Evolutionary conservation across 108 stramenopile species (phyloP), one percentile per base, ranked within the genome.

Genomic region (Skeletonema potamos): DNA sequence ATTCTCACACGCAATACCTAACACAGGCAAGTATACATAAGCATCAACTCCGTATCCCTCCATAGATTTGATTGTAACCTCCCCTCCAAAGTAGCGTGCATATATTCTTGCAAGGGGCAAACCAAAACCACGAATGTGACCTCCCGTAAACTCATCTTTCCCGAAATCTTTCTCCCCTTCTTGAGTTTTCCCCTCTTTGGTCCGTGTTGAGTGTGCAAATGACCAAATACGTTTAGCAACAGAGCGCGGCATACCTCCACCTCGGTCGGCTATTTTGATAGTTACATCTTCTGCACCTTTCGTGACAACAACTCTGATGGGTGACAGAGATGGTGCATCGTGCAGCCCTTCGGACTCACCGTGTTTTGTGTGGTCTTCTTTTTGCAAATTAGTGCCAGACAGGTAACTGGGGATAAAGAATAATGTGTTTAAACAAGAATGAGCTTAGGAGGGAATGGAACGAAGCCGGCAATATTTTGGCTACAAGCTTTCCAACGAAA

Each of bases 31-130:
- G 70, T 99, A 94, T 28, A 99, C 62, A 60, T 98, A 99, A 0
- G 97, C 97, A 88, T 99, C 99, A 13, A 99, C 86, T 34, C 99
- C 99, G 70, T 98, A 98, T n/a, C 99, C 99, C 65, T 99, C 98
- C 92, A 98, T 92, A 7, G 90, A 89, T 70, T 97, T 97, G 20
- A 99, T 69, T 15, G 93, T 90, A 24, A 99, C 83, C 74, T 99
- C 99, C 6, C 99, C 99, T 20, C 97, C 98, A 68, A 99, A 97
- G 79, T 99, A 99, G 26, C 99, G 86, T 6, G 98, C 98, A 75
- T 98, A 98, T 46, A 95, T 94, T 28, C 99, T 73, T 27, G 96
- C 85, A 59, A 99, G 83, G 11, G 98, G 98, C 59, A 99, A 79
- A 13, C 99, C 99, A 76, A 99, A 98, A n/a, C 96, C 95, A 12